These are phyloP conservation scores for Fusarium albidum DNA, from an alignment of 2,329 filamentous ascomycete species.

Conservation along the genomic window DNA sequence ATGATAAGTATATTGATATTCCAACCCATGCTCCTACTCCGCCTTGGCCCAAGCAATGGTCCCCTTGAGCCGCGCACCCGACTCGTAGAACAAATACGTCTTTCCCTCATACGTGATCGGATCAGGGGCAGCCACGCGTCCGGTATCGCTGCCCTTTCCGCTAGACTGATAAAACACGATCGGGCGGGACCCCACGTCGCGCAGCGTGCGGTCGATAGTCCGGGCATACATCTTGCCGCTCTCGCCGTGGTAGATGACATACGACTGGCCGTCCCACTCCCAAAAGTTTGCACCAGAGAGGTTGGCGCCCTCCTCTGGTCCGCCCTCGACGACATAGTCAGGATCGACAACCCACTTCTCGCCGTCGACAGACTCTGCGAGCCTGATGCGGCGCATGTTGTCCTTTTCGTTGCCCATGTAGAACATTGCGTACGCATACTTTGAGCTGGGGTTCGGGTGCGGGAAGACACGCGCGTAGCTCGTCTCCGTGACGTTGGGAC, in stretches of 20 bases:
- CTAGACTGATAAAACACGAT: constrained; percentile 18
- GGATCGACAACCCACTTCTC: constrained; percentile 26
- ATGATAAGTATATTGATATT: no score
- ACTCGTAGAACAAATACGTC: constrained; percentile 24
- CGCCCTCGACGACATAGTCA: constrained; percentile 13
- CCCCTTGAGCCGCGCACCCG: not conserved
- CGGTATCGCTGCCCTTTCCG: constrained; percentile 3
- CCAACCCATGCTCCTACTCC: not conserved
- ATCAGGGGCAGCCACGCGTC: constrained; percentile 18
- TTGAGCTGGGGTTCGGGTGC: constrained; percentile 31
- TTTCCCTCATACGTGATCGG: not conserved
- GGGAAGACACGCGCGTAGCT: constrained; percentile 39
- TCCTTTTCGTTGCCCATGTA: constrained; percentile 40
- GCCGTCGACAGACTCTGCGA: constrained; percentile 37
- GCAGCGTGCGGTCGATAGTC: constrained; percentile 22
- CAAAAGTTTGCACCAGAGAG: constrained; percentile 22
- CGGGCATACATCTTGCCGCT: constrained; percentile 16
- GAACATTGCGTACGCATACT: constrained; percentile 38
- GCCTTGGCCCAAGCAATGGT: constrained; percentile 23
- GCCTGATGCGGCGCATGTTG: constrained; percentile 35
- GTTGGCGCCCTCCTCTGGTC: constrained; percentile 4
- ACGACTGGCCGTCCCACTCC: constrained; percentile 15
- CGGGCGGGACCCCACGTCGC: constrained; percentile 15
- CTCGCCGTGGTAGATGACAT: constrained; percentile 20
- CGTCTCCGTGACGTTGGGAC: constrained; percentile 33